Evolutionary conservation across 768 basidiomycete species (phyloP), one percentile per base, ranked within the genome.

Genomic region (Exsudoporus frostii): DNA sequence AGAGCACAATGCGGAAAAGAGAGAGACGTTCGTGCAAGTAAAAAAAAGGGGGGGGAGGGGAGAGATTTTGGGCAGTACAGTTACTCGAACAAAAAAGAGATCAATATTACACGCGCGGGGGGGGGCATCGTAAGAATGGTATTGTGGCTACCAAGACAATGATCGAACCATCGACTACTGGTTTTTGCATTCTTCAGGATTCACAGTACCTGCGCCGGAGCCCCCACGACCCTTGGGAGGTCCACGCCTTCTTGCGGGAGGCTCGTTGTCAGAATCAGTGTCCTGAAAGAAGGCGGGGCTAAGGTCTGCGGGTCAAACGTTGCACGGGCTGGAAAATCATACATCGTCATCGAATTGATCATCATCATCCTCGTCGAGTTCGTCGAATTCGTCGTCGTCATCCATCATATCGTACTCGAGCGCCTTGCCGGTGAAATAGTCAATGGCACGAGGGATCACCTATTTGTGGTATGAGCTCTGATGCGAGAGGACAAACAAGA

Each of bases 341-440:
- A 81, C 83, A 65, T 81, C 85, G 57, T 86, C 81, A 51, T 83
- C 83, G 61, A 81, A 82, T 24, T 75, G 71, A 37, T 76, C 84
- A 42, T 79, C 76, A 7, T 73, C 76, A 13, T 76, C 74, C 22
- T 75, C 77, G 29, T 79, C 80, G 7, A 82, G 76, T 2, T 81
- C 83, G 9, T 85, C 84, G 24, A 83, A 79, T 1, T 82, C 81
- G 19, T 84, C 77, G 5, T 80, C 80, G 1, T 83, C 81, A 8
- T 83, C 76, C 42, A 58, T 58, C 59, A 78, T 68, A 37, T 91
- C 91, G 68, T 86, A 93, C 62, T 92, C 86, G 45, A 97, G 82
- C 14, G 94, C 92, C 74, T 95, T 95, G 59, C 95, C 95, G 7
- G 94, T 97, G 77, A 99, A 99, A 78, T 88, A 98, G 73, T 98